Evolutionary conservation across 441 rosid genomes (phyloP).

Genomic region (Pelargonium cotyledonis): DNA sequence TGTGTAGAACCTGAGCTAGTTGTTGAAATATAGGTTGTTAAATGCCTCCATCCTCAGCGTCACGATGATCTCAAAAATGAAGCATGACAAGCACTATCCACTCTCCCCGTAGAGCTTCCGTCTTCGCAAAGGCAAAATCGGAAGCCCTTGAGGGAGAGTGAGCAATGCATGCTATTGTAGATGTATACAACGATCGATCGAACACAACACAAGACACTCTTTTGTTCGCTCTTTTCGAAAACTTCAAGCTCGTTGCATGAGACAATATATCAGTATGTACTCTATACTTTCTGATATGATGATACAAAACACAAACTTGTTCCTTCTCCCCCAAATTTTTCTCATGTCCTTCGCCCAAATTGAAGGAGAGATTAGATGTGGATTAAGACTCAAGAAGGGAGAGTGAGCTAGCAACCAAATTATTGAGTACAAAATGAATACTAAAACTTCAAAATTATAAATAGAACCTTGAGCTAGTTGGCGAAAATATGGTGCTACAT

Average conservation of each 20-base stretch:
- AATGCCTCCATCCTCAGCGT: neutral
- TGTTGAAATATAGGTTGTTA: neutral
- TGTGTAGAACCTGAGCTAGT: neutral
- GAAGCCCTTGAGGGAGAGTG: slow-evolving; percentile 35
- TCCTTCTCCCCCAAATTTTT: no score
- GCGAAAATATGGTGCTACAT: neutral
- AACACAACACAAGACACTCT: slow-evolving; percentile 6
- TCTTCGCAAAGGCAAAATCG: neutral
- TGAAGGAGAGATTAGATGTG: no score
- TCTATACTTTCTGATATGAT: no score
- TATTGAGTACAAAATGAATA: no score
- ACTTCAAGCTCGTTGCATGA: slow-evolving; percentile 12
- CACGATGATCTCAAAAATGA: no score
- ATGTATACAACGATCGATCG: no score
- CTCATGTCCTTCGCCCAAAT: no score
- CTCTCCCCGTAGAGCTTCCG: slow-evolving; percentile 22
- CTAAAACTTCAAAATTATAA: no score
- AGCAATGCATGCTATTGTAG: slow-evolving; percentile 19
- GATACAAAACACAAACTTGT: no score
- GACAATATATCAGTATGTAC: no score
- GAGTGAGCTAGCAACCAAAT: no score
- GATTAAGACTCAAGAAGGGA: no score
- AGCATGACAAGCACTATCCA: slow-evolving; percentile 18
- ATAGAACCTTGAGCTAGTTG: neutral
- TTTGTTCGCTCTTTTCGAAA: neutral